Evolutionary conservation across 2,329 filamentous ascomycete genomes (phyloP).

Genomic region (Stemphylium beticola): DNA sequence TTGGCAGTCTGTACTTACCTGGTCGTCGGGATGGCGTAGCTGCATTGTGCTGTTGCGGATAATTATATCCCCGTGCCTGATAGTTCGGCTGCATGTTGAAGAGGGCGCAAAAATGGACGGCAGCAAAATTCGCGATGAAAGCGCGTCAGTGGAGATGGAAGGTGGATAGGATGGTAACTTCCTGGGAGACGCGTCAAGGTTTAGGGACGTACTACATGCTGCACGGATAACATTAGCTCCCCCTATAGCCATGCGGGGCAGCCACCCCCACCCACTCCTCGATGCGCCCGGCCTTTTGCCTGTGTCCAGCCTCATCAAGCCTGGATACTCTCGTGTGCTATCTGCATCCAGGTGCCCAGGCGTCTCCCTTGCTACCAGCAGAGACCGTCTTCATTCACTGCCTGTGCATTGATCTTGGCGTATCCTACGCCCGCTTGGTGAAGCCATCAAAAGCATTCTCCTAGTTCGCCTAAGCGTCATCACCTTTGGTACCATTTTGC

Average conservation of each 20-base stretch:
- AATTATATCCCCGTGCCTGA: slow-evolving; percentile 51
- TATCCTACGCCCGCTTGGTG: slow-evolving; percentile 14
- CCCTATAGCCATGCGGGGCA: slow-evolving; percentile 33
- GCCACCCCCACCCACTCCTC: slow-evolving; percentile 24
- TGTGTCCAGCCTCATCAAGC: slow-evolving; percentile 4
- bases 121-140: slow-evolving; percentile 38
- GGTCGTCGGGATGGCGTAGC: slow-evolving; percentile 50
- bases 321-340: neutral
- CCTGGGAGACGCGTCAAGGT: slow-evolving; percentile 35
- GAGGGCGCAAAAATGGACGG: slow-evolving; percentile 28
- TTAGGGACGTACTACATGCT: slow-evolving; percentile 20
- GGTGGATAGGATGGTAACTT: slow-evolving; percentile 26
- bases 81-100: slow-evolving; percentile 53
- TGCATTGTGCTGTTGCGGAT: slow-evolving; percentile 43
- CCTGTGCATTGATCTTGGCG: slow-evolving; percentile 17
- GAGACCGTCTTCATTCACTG: slow-evolving; percentile 15
- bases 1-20: slow-evolving; percentile 45
- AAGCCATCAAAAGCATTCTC: slow-evolving; percentile 6
- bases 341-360: neutral
- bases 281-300: slow-evolving; percentile 6
- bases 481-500: slow-evolving; percentile 4
- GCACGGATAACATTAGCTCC: slow-evolving; percentile 33
- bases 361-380: slow-evolving; percentile 2
- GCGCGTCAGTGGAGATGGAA: slow-evolving; percentile 27
- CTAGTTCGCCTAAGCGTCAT: slow-evolving; percentile 21